A percentile compares a stretch with the other conserved stretches of the same genome.
Conservation (phyloP, 768 basidiomycete species). For the Termitomyces heimii region DNA sequence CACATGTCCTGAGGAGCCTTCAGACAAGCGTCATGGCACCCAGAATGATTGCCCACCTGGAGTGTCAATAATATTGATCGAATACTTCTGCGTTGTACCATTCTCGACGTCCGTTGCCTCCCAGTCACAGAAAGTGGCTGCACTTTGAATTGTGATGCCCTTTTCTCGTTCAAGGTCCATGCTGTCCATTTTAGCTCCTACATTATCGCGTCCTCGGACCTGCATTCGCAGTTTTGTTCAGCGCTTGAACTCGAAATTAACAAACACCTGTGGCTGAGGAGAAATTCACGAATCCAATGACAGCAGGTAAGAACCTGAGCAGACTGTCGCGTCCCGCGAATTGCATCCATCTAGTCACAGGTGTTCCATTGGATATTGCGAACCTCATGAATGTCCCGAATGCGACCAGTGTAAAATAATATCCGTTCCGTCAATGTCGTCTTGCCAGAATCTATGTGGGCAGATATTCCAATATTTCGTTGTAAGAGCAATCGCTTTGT, state of each 20-base stretch:
- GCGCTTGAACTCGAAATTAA: conserved; percentile 1
- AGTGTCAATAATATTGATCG: conserved; percentile 98
- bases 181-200: conserved; percentile 99
- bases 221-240: conserved; percentile 22
- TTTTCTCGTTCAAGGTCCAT: conserved; percentile 99
- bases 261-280: conserved; percentile 17
- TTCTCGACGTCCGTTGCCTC: conserved; percentile 57
- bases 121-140: conserved; percentile 99
- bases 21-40: neutral
- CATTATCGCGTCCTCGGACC: conserved; percentile 91
- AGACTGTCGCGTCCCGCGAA: conserved; percentile 4
- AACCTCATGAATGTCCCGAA: conserved; percentile 95
- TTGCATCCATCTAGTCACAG: conserved; percentile 13
- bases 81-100: conserved; percentile 71
- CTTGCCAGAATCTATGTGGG: conserved; percentile 96
- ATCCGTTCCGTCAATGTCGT: conserved; percentile 97
- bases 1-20: conserved; percentile 69
- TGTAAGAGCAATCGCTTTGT: conserved; percentile 60
- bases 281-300: conserved; percentile 9
- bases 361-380: conserved; percentile 21
- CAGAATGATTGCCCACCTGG: conserved; percentile 52
- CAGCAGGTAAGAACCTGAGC: neutral
- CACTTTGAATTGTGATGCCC: conserved; percentile 98
- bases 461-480: conserved; percentile 94
- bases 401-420: conserved; percentile 93